Base-by-base conservation (phyloP, 2,329 filamentous ascomycete genomes). In the Pseudogymnoascus sp. region DNA sequence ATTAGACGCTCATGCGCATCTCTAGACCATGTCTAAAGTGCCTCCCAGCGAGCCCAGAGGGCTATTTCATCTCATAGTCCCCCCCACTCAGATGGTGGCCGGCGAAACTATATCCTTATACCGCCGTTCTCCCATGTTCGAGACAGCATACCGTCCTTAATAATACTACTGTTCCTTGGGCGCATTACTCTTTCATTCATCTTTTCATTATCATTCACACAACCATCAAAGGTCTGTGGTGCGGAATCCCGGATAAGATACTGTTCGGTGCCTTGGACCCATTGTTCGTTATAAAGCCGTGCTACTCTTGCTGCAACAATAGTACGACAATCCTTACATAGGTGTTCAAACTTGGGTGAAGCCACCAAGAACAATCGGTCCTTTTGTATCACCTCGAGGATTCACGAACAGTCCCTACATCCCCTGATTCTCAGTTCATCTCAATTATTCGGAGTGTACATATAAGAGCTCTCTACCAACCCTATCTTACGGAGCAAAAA, bases 41-140 rank as follows among this genome's bases (percentile, higher is more conserved):
- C 50, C 10, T 12, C 50, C 16, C 50, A 12, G 28, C 50, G n/a
- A 56, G 50, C 28, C n/a, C 5, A 7, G 28, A n/a, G 50, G 25
- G 16, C n/a, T 34, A 56, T 56, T 31, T 34, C 10, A 56, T 56
- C n/a, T 34, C n/a, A 56, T 34, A 56, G 50, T 14, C 14, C 25
- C n/a, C 25, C 46, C 12, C 25, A 11, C 25, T n/a, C 23, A 34
- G 46, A 34, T 16, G 25, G 25, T 56, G 25, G 8, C 46, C 46
- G 46, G 46, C 25, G n/a, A 56, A 56, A 56, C 46, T 56, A 56
- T 56, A 56, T 56, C 46, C 50, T 56, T 56, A 56, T 56, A 34
- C 28, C 50, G 50, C 50, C 50, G 50, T 34, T 56, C 50, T 56
- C n/a, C 50, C 50, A 56, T 56, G 50, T 56, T 56, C n/a, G 50